Evolutionary conservation across 805 yeast species (phyloP), one percentile per base, ranked within the genome.

Genomic region (Kluyveromyces aestuarii): DNA sequence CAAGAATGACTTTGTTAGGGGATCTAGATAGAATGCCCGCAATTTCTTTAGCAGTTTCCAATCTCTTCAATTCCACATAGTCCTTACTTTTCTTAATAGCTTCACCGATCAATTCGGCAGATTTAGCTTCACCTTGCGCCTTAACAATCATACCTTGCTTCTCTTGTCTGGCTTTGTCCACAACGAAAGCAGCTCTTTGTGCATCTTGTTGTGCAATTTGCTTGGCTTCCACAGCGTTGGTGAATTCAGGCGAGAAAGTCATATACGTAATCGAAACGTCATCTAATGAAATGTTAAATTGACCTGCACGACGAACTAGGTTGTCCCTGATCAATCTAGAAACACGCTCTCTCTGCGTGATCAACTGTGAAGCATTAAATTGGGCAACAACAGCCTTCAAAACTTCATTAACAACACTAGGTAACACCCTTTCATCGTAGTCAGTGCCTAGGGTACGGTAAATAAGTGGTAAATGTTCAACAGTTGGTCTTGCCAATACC

Each of bases 171-270:
- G 99, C 99, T 66, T 89, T 87, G 68, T 93, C 99, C 47, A 93
- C 99, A 40, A 93, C 75, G 58, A 90, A 93, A 0, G 98, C 97
- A 8, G 99, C 98, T 68, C 96, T 83, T 72, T 93, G 97, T 18
- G 99, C 98, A 66, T 93, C 99, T 74, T 93, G 99, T 70, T 93
- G 99, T 27, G 99, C 98, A 70, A 93, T 93, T 74, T 93, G 99
- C 71, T 93, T 93, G 50, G 96, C 96, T 72, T 93, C 99, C 48
- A 93, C 99, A 5, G 98, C 98, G 41, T 85, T 82, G 40, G 98
- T 90, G 68, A 93, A 93, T 69, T 93, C 99, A 27, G 99, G 99
- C 2, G 96, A 86, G 68, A 93, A 93, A 1, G 97, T 87, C 98
- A 93, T 93, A 60, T 73, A 88, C 2, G 99, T 93, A 62, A 93